Base-by-base conservation (phyloP, 225 moss, liverwort and hornwort genomes). In the Pseudoscleropodium purum region DNA sequence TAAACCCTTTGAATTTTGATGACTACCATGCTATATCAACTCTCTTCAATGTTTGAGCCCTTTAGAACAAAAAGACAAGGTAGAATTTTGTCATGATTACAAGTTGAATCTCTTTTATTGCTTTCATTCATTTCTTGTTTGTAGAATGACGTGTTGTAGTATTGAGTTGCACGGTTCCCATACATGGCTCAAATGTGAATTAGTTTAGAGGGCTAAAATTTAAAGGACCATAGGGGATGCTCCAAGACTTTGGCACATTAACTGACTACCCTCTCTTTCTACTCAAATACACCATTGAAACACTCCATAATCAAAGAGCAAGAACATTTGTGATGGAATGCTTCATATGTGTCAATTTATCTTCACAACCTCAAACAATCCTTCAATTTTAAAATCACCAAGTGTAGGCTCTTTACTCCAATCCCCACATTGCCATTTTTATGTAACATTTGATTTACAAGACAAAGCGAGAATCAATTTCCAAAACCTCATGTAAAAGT, bases 21-120 rank as follows among this genome's bases (percentile, higher is more conserved):
- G 14, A 70, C 0, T 39, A 7, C 0, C 0, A 1, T 1, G 0
- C 15, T 39, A 15, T 26, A 5, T 25, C 5, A 2, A 2, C 4
- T 39, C 2, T 24, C 39, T 39, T 70, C 8, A 2, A 14, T n/a
- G n/a, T n/a, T n/a, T 25, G 25, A 25, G 25, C 39, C 24, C 14
- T 25, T 70, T 2, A 25, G 15, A 24, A 39, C 0, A 1, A n/a
- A 37, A 68, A 68, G 68, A n/a, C 7, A 68, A 23, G 14, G 2
- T 5, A 39, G 39, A 69, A n/a, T 70, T 70, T 70, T 70, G 37
- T 70, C 13, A 70, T 39, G 4, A 4, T 70, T 70, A 7, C 7
- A 67, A 1, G 3, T 67, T 37, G 36, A 37, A 3, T 67, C 20
- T 36, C 6, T 67, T 69, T 69, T 13, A n/a, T 1, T n/a, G 37